phyloP scores from a whole-genome alignment of 2,329 filamentous ascomycete species.

The Ophiostoma ips region DNA sequence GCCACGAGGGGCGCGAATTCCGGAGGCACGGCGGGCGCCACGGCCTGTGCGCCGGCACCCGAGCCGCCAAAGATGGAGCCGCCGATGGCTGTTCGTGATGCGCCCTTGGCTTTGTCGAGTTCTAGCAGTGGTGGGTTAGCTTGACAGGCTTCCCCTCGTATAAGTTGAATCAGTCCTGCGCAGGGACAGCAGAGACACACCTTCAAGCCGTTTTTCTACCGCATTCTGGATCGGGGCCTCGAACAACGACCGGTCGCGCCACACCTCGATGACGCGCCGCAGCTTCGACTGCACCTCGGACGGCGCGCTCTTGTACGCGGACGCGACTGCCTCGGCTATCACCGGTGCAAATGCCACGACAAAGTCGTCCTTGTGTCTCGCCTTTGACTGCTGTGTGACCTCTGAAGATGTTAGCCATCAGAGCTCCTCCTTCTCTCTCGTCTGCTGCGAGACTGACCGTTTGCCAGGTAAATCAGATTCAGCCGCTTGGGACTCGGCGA shows the following conservation, averaged over 20 bases:
- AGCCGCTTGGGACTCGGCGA: constrained; percentile 74
- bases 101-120: constrained; percentile 45
- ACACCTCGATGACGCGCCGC: constrained; percentile 82
- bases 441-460: constrained; percentile 50
- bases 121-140: constrained; percentile 23
- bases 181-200: constrained; percentile 43
- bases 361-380: constrained; percentile 83
- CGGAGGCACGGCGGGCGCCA: constrained; percentile 40
- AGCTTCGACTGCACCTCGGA: constrained; percentile 80
- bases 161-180: too few species aligned
- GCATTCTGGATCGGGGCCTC: constrained; percentile 64
- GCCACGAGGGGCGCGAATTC: constrained; percentile 67
- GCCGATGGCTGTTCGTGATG: constrained; percentile 36
- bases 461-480: constrained; percentile 87
- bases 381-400: constrained; percentile 91
- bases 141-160: too few species aligned
- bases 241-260: constrained; percentile 78
- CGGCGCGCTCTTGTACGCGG: constrained; percentile 82
- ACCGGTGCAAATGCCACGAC: constrained; percentile 81
- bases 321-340: constrained; percentile 76
- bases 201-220: constrained; percentile 66
- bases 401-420: constrained; percentile 36
- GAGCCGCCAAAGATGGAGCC: constrained; percentile 54
- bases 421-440: too few species aligned
- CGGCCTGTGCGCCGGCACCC: constrained; percentile 14